Conservation (phyloP, 306 rosid genomes). For the Adenanthera pavonina region DNA sequence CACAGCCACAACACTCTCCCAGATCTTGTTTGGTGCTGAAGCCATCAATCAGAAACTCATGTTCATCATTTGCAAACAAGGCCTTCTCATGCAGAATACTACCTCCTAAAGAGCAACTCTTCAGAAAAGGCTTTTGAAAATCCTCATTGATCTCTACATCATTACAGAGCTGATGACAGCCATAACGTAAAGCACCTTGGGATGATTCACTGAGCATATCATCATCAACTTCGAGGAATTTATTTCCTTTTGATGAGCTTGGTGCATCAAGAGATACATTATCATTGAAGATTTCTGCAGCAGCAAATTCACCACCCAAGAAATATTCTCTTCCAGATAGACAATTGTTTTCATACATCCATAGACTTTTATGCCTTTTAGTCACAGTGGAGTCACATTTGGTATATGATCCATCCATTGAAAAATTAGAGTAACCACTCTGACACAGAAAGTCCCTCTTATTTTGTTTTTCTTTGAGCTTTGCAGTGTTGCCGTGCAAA, state of each 20-base stretch:
- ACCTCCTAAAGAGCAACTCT: slow-evolving; percentile 59
- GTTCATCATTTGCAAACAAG: slow-evolving; percentile 48
- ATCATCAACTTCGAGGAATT: slow-evolving; percentile 46
- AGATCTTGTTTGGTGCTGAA: slow-evolving; percentile 50
- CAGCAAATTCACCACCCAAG: slow-evolving; percentile 44
- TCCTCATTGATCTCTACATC: slow-evolving; percentile 46
- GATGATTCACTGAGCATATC: slow-evolving; percentile 44
- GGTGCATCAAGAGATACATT: slow-evolving; percentile 49
- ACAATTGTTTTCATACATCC: slow-evolving; percentile 42
- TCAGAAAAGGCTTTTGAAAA: slow-evolving; percentile 60
- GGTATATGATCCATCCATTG: slow-evolving; percentile 50
- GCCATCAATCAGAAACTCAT: slow-evolving; percentile 47
- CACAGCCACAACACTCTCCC: slow-evolving; percentile 39
- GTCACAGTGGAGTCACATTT: slow-evolving; percentile 47
- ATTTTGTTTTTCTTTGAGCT: slow-evolving; percentile 47
- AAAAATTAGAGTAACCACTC: slow-evolving; percentile 47
- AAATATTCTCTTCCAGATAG: slow-evolving; percentile 45
- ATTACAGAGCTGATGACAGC: slow-evolving; percentile 38
- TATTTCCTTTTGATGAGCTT: slow-evolving; percentile 49
- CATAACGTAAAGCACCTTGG: slow-evolving; percentile 42
- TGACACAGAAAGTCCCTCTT: slow-evolving; percentile 45
- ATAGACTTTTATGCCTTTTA: slow-evolving; percentile 34
- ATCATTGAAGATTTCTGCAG: slow-evolving; percentile 41
- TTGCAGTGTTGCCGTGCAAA: slow-evolving; percentile 38
- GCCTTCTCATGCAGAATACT: slow-evolving; percentile 50